A percentile compares a stretch with the other conserved stretches of the same genome.
Conservation (phyloP, 352 stramenopile species). For the Blastocystis sp. region DNA sequence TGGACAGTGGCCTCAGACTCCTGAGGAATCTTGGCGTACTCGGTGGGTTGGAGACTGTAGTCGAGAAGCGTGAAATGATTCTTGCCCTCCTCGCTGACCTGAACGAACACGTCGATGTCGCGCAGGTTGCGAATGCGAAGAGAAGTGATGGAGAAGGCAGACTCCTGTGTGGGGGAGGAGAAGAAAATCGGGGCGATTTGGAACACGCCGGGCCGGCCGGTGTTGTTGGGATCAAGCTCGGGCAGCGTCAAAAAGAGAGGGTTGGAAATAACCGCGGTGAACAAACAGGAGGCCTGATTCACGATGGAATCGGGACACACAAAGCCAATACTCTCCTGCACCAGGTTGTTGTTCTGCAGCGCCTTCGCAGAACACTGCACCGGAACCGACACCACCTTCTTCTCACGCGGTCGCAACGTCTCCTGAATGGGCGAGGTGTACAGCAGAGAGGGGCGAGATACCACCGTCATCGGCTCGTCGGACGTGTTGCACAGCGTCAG, state of each 20-base stretch:
- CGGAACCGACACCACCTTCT: not conserved
- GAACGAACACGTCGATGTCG: constrained; percentile 42
- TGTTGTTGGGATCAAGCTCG: constrained; percentile 13
- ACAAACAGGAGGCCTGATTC: constrained; percentile 30
- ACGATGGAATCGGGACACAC: not conserved
- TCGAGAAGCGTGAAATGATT: constrained; percentile 22
- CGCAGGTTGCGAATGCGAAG: constrained; percentile 44
- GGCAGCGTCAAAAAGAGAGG: constrained; percentile 62
- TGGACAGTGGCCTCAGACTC: constrained; percentile 6
- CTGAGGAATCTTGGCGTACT: not conserved
- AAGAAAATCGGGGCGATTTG: constrained; percentile 8
- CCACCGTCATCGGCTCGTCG: not conserved
- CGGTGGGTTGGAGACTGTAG: not conserved
- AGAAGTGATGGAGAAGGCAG: constrained; percentile 15
- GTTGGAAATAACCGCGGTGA: constrained; percentile 25
- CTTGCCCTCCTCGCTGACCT: constrained; percentile 7
- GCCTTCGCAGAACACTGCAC: constrained; percentile 19
- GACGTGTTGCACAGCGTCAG: constrained; percentile 51
- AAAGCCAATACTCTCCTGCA: constrained; percentile 38
- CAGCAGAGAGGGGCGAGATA: not conserved
- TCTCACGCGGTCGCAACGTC: constrained; percentile 14
- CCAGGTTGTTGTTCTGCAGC: constrained; percentile 15
- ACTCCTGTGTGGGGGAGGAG: not conserved
- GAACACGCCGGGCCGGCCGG: not conserved
- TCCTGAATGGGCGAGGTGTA: not conserved